Conservation (phyloP, 768 basidiomycete species). For the Lactarius psammicola region DNA sequence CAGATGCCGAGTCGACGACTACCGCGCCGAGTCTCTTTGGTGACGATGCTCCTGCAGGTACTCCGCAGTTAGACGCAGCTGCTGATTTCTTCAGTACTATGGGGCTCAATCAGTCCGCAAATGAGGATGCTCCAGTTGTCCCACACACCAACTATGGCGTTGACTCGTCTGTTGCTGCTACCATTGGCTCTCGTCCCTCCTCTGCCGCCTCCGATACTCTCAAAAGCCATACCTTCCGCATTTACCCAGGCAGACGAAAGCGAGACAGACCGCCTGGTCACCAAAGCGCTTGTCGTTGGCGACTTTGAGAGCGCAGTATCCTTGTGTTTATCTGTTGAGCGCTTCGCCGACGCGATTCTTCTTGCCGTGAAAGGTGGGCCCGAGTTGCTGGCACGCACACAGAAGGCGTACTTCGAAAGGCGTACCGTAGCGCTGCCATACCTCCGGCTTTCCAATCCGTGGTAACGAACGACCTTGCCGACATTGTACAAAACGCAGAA, state of each 20-base stretch:
- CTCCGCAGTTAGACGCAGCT: conserved; percentile 61
- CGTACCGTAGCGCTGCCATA: conserved; percentile 76
- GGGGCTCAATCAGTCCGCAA: conserved; percentile 49
- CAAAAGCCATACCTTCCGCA: conserved; percentile 83
- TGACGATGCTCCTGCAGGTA: conserved; percentile 64
- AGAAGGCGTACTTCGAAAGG: conserved; percentile 90
- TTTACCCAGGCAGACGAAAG: conserved; percentile 86
- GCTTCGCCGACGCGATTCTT: conserved; percentile 93
- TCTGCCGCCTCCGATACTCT: conserved; percentile 71
- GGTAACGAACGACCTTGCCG: conserved; percentile 86
- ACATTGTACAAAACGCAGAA: conserved; percentile 96
- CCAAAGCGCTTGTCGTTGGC: conserved; percentile 92
- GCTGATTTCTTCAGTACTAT: conserved; percentile 91
- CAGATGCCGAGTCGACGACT: conserved; percentile 75
- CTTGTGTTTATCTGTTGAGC: conserved; percentile 81
- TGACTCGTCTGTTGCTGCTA: conserved; percentile 93
- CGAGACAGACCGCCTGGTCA: conserved; percentile 83
- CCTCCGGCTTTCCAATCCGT: conserved; percentile 94
- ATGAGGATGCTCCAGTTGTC: conserved; percentile 48
- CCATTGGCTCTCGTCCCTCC: conserved; percentile 86
- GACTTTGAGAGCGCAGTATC: conserved; percentile 92
- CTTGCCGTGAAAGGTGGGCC: conserved; percentile 89
- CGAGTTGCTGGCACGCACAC: conserved; percentile 81
- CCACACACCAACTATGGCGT: conserved; percentile 78
- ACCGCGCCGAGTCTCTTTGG: conserved; percentile 88